Conservation (phyloP, 2,329 filamentous ascomycete species). For the Aplosporella prunicola region DNA sequence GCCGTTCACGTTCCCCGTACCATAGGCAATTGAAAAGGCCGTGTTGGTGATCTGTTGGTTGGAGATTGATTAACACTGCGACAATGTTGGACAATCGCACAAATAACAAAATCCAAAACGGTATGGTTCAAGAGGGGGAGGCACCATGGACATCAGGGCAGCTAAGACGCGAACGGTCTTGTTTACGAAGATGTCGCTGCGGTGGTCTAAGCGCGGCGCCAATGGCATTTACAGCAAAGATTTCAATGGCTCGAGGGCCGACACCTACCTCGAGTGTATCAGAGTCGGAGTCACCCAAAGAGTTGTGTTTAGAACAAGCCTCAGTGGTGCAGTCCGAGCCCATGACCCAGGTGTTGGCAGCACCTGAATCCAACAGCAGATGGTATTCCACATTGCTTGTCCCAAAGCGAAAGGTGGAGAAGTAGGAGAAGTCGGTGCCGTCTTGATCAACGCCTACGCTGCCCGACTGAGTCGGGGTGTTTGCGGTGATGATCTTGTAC, state of each 20-base stretch:
- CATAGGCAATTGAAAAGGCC: constrained; percentile 62
- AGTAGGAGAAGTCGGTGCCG: constrained; percentile 46
- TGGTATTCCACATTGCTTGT: constrained; percentile 42
- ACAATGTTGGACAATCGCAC: too few relatives aligned
- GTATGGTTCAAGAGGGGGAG: too few relatives aligned
- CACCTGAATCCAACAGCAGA: constrained; percentile 46
- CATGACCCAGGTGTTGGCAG: constrained; percentile 75
- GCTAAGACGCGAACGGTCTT: too few relatives aligned
- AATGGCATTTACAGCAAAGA: too few relatives aligned
- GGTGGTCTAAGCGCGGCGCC: too few relatives aligned
- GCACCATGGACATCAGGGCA: too few relatives aligned
- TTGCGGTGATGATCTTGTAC: constrained; percentile 30
- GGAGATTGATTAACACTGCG: too few relatives aligned
- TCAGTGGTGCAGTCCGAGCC: constrained; percentile 54
- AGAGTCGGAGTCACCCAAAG: constrained; percentile 59
- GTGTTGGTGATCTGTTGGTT: constrained; percentile 39
- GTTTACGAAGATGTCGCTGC: too few relatives aligned
- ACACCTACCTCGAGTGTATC: constrained; percentile 48
- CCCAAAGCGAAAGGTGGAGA: constrained; percentile 42
- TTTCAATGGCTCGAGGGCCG: too few relatives aligned
- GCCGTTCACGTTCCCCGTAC: constrained; percentile 65
- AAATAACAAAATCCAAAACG: too few relatives aligned
- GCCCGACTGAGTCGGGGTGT: constrained; percentile 32
- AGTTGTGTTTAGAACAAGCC: constrained; percentile 60
- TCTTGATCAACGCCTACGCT: constrained; percentile 45